These are phyloP conservation scores for Polygonum maritimum DNA, from an alignment of 148 eudicot genomes.

Conservation along the genomic window DNA sequence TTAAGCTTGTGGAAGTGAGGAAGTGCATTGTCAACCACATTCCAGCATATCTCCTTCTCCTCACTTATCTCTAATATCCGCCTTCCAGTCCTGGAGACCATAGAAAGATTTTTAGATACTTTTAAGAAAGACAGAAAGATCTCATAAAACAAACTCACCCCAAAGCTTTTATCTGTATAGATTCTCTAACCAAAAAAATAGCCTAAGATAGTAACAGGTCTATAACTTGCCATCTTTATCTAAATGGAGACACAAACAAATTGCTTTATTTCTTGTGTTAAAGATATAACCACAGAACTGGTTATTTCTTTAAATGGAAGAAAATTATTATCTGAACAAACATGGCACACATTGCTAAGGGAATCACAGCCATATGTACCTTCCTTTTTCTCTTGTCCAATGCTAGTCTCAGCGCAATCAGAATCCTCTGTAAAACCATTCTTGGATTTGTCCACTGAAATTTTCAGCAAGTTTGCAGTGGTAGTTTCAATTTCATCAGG, in stretches of 20 bases:
- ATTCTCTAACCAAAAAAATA: not conserved
- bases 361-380: not conserved
- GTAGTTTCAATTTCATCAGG: slow-evolving; percentile 21
- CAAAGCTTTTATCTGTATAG: not conserved
- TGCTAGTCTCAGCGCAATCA: slow-evolving; percentile 9
- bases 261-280: not conserved
- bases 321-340: not conserved
- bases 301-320: not conserved
- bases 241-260: not conserved
- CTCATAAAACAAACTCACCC: not conserved
- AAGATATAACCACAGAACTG: not conserved
- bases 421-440: slow-evolving; percentile 11
- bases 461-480: slow-evolving; percentile 8
- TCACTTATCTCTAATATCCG: not conserved
- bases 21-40: not conserved
- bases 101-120: not conserved
- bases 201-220: not conserved
- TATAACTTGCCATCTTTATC: not conserved
- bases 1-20: not conserved
- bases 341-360: not conserved
- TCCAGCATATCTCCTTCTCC: not conserved
- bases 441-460: slow-evolving; percentile 7
- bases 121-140: not conserved
- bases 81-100: slow-evolving; percentile 5
- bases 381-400: not conserved